phyloP scores from a whole-genome alignment of 108 stramenopile genomes.

The Craspedostauros australis region DNA sequence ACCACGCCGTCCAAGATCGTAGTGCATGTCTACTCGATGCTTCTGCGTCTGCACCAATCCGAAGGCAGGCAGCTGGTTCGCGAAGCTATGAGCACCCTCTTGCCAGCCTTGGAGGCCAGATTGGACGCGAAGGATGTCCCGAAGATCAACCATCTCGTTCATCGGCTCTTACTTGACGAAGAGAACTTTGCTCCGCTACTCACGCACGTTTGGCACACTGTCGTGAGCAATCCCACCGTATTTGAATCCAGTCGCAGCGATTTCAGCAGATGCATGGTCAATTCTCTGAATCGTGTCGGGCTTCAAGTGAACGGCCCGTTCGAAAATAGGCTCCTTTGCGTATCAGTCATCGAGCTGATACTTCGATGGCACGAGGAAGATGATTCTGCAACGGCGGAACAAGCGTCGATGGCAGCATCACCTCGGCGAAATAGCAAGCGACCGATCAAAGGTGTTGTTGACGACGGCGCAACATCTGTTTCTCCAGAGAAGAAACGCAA shows the following conservation, averaged over 20 bases:
- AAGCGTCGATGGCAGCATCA: too few species aligned
- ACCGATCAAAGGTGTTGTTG: neutral
- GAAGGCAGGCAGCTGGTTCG: conserved; percentile 75
- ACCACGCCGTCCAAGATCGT: conserved; percentile 81
- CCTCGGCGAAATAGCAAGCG: conserved; percentile 8
- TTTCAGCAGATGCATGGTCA: conserved; percentile 82
- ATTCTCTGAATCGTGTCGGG: conserved; percentile 72
- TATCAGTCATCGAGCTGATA: conserved; percentile 76
- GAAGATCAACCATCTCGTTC: conserved; percentile 74
- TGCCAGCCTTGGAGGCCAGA: conserved; percentile 69
- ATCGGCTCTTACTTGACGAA: conserved; percentile 90
- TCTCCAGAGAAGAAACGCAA: conserved; percentile 8
- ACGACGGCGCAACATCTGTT: neutral
- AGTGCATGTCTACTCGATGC: conserved; percentile 78
- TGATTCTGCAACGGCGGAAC: neutral
- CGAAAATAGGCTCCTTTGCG: conserved; percentile 66
- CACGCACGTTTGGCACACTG: conserved; percentile 83
- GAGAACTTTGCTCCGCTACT: conserved; percentile 83
- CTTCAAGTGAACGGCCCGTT: conserved; percentile 60
- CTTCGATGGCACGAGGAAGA: conserved; percentile 65
- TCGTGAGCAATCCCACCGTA: conserved; percentile 64
- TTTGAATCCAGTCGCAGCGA: conserved; percentile 53
- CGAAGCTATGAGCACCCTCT: conserved; percentile 74
- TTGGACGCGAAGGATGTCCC: conserved; percentile 50
- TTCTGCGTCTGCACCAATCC: conserved; percentile 74